phyloP scores from a whole-genome alignment of 2,329 filamentous ascomycete species.

The Onygena corvina region DNA sequence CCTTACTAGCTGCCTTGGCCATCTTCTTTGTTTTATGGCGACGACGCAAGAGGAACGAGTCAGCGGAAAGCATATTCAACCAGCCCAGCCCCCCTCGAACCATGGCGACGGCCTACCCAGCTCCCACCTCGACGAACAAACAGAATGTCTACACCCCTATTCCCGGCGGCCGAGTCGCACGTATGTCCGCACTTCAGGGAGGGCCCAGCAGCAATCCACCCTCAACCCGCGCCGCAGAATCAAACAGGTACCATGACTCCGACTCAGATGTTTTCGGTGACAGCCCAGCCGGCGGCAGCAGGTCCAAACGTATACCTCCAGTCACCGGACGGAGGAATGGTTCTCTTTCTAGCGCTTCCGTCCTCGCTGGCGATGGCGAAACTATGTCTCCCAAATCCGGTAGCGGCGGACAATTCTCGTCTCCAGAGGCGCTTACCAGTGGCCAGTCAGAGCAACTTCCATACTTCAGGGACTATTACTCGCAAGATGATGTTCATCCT shows the following conservation, averaged over 20 bases:
- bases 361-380: constrained; percentile 54
- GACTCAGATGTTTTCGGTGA: constrained; percentile 58
- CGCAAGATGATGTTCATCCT: constrained; percentile 86
- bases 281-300: constrained; percentile 54
- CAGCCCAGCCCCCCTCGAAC: constrained; percentile 61
- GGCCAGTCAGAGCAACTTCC: constrained; percentile 90
- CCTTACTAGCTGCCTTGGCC: constrained; percentile 56
- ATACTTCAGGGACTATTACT: constrained; percentile 99
- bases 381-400: constrained; percentile 55
- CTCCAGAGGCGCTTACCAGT: constrained; percentile 68
- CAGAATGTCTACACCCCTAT: constrained; percentile 57
- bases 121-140: constrained; percentile 22
- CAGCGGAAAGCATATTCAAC: constrained; percentile 64
- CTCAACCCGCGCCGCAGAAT: constrained; percentile 40
- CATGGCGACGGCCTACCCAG: constrained; percentile 29
- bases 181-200: constrained; percentile 88
- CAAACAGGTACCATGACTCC: constrained; percentile 41
- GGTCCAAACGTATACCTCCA: constrained; percentile 36
- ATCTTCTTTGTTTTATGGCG: constrained; percentile 43
- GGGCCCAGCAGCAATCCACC: constrained; percentile 48
- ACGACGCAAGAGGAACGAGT: constrained; percentile 47
- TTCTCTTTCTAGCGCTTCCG: constrained; percentile 79
- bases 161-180: constrained; percentile 77
- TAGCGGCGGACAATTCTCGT: constrained; percentile 64
- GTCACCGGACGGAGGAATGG: constrained; percentile 56